phyloP scores from a whole-genome alignment of 2,329 filamentous ascomycete genomes.

The Emydomyces testavorans region DNA sequence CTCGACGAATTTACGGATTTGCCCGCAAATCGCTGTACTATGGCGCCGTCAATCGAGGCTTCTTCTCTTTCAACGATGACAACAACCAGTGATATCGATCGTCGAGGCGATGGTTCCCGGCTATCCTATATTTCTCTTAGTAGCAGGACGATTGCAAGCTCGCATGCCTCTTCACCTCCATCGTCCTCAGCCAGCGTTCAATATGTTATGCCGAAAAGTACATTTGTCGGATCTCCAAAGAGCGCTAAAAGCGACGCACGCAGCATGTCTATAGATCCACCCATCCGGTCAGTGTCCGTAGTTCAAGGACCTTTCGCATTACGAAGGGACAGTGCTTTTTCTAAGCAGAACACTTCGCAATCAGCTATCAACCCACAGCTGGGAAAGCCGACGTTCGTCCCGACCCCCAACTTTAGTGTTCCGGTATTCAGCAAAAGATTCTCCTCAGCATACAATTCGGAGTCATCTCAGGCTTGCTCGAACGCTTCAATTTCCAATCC shows the following conservation, averaged over 20 bases:
- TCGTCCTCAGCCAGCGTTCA: slow-evolving; percentile 22
- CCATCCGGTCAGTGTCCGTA: slow-evolving; percentile 6
- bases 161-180: slow-evolving; percentile 20
- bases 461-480: neutral
- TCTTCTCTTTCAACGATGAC: slow-evolving; percentile 18
- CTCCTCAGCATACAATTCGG: neutral
- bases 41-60: slow-evolving; percentile 17
- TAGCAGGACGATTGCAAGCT: slow-evolving; percentile 19
- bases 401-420: slow-evolving; percentile 34
- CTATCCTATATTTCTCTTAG: slow-evolving; percentile 19
- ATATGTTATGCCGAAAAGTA: neutral
- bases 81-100: slow-evolving; percentile 18
- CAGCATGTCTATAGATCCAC: neutral
- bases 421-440: slow-evolving; percentile 29
- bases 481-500: neutral
- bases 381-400: slow-evolving; percentile 14
- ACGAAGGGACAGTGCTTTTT: neutral
- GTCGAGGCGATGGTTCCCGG: slow-evolving; percentile 17
- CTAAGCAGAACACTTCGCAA: neutral
- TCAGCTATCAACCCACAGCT: neutral
- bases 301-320: neutral
- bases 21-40: slow-evolving; percentile 17
- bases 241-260: neutral
- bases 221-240: slow-evolving; percentile 7
- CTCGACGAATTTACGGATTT: slow-evolving; percentile 10